Evolutionary conservation across 352 stramenopile species (phyloP).

Genomic region (Phytopythium mirpurense): DNA sequence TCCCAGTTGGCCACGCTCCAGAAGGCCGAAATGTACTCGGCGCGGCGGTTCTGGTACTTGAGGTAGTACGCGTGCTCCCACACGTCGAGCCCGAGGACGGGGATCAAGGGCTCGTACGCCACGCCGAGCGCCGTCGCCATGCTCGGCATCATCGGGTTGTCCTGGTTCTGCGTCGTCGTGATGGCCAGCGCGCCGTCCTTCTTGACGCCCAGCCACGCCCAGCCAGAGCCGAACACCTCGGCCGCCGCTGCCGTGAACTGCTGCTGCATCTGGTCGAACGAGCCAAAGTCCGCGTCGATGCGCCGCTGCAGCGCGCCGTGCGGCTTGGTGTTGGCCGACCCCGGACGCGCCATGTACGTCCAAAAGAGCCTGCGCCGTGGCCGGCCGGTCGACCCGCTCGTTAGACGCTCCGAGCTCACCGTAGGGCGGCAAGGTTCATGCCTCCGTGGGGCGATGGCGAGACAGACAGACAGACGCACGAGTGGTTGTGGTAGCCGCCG

Average conservation of each 20-base stretch:
- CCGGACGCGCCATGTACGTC: slow-evolving; percentile 87
- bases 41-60: slow-evolving; percentile 96
- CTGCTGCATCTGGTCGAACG: slow-evolving; percentile 84
- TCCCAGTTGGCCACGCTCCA: slow-evolving; percentile 98
- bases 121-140: slow-evolving; percentile 83
- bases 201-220: slow-evolving; percentile 87
- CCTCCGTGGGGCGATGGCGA: too few relatives aligned
- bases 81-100: slow-evolving; percentile 94
- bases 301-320: slow-evolving; percentile 67
- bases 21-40: slow-evolving; percentile 96
- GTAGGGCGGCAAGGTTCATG: too few relatives aligned
- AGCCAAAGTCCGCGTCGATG: slow-evolving; percentile 90
- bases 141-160: slow-evolving; percentile 82
- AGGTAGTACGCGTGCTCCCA: slow-evolving; percentile 97
- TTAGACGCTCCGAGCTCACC: too few relatives aligned
- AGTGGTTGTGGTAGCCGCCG: slow-evolving; percentile 82
- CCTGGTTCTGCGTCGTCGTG: slow-evolving; percentile 95
- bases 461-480: slow-evolving; percentile 19
- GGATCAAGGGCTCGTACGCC: slow-evolving; percentile 90
- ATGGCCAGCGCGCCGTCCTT: slow-evolving; percentile 91
- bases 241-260: slow-evolving; percentile 87
- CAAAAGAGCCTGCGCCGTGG: slow-evolving; percentile 91
- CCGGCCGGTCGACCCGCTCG: too few relatives aligned
- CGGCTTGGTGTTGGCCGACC: slow-evolving; percentile 75
- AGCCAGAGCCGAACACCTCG: slow-evolving; percentile 88